Conservation (phyloP, 2,329 filamentous ascomycete species). For the Ophiostoma australiae region DNA sequence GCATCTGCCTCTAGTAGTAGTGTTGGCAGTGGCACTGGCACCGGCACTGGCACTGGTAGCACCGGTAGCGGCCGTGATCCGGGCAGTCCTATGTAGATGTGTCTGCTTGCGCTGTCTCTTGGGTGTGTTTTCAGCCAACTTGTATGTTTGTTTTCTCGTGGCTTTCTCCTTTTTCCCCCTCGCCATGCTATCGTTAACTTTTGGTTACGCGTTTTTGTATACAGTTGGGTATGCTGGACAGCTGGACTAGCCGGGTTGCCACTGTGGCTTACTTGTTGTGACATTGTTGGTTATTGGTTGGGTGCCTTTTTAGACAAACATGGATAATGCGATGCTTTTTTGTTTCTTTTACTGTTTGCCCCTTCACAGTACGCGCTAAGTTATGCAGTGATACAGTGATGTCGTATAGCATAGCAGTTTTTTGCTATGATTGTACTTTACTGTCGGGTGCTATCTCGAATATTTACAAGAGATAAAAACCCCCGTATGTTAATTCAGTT, state of each 20-base stretch:
- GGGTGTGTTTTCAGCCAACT: neutral
- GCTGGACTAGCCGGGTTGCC: neutral
- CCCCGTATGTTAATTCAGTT: no score
- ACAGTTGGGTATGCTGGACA: neutral
- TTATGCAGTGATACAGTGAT: no score
- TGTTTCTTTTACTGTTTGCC: neutral
- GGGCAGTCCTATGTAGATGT: constrained; percentile 42
- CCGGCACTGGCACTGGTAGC: constrained; percentile 48
- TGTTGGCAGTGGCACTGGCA: constrained; percentile 39
- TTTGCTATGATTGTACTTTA: neutral
- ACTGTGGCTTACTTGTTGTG: neutral
- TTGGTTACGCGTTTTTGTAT: neutral
- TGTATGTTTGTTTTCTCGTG: neutral
- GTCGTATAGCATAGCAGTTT: neutral
- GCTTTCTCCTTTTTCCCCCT: neutral
- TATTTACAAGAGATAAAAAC: no score
- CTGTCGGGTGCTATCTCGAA: no score
- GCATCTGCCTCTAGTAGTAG: constrained; percentile 36
- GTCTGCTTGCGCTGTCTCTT: neutral
- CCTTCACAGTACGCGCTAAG: neutral
- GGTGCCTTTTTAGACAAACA: neutral
- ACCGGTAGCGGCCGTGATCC: constrained; percentile 48
- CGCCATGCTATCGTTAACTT: neutral
- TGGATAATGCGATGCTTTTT: neutral
- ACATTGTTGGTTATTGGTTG: neutral